Evolutionary conservation across 768 basidiomycete genomes (phyloP).

Genomic region (Russula sp.): DNA sequence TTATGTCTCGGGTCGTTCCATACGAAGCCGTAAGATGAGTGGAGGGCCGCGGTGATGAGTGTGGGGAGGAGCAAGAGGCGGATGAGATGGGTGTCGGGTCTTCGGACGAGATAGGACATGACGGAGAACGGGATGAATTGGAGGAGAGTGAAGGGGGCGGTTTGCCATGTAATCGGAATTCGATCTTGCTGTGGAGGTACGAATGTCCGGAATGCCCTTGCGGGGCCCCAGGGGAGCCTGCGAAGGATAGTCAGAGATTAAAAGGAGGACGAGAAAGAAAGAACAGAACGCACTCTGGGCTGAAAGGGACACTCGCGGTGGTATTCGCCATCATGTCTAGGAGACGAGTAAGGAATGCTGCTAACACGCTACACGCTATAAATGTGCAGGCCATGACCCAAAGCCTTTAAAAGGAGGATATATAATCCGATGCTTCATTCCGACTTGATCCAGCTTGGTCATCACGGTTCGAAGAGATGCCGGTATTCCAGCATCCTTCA

Average conservation of each 20-base stretch:
- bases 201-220: conserved; percentile 32
- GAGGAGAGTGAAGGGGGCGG: conserved; percentile 34
- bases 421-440: not conserved
- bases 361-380: not conserved
- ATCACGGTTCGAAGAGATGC: not conserved
- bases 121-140: conserved; percentile 56
- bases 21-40: conserved; percentile 45
- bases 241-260: not conserved
- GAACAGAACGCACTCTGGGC: conserved; percentile 12
- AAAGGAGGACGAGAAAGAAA: no score
- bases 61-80: conserved; percentile 62
- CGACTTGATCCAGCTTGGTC: not conserved
- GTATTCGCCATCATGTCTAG: conserved; percentile 11
- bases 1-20: conserved; percentile 55
- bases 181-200: conserved; percentile 32
- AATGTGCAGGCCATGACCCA: not conserved
- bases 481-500: not conserved
- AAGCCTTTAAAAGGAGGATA: not conserved
- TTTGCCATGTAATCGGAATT: conserved; percentile 32
- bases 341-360: not conserved
- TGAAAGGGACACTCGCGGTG: conserved; percentile 2
- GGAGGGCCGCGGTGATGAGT: conserved; percentile 48
- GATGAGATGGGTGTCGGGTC: conserved; percentile 60
- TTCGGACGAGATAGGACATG: conserved; percentile 68
- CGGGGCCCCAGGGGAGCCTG: conserved; percentile 19